A percentile compares a stretch with the other conserved stretches of the same genome.
phyloP scores from a whole-genome alignment of 2,329 filamentous ascomycete genomes.

The Westerdykella sp. region DNA sequence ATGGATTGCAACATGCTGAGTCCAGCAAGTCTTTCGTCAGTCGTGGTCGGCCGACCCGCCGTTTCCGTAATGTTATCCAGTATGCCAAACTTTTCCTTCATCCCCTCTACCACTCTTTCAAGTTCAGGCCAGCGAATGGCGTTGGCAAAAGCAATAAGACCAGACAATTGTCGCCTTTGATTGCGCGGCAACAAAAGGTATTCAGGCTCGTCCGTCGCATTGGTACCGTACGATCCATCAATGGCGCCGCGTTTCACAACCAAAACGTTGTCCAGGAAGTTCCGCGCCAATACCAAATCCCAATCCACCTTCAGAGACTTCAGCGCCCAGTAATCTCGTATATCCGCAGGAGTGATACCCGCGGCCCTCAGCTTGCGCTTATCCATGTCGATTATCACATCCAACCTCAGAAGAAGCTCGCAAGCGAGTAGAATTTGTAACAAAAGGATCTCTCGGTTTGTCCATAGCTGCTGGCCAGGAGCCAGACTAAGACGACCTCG shows the following conservation, averaged over 20 bases:
- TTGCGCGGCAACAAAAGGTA: constrained; percentile 32
- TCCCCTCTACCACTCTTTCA: constrained; percentile 31
- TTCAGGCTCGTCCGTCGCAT: constrained; percentile 10
- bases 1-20: constrained; percentile 24
- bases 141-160: constrained; percentile 47
- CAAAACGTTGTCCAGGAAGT: constrained; percentile 49
- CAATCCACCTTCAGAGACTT: constrained; percentile 50
- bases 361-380: constrained; percentile 3
- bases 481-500: constrained; percentile 10
- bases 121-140: constrained; percentile 46
- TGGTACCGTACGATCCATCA: constrained; percentile 10
- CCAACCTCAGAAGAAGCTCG: constrained; percentile 50
- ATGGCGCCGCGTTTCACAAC: constrained; percentile 28
- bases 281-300: constrained; percentile 50
- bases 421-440: constrained; percentile 51
- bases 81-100: constrained; percentile 34
- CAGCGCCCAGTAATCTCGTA: constrained; percentile 41
- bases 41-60: constrained; percentile 4
- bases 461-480: constrained; percentile 15
- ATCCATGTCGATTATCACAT: constrained; percentile 38
- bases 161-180: constrained; percentile 42
- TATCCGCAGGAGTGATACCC: constrained; percentile 33
- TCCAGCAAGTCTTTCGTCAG: constrained; percentile 19
- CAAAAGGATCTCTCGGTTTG: constrained; percentile 49
- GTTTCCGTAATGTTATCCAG: constrained; percentile 10